Conservation (phyloP, 2,329 filamentous ascomycete species). For the Colletotrichum sp. region DNA sequence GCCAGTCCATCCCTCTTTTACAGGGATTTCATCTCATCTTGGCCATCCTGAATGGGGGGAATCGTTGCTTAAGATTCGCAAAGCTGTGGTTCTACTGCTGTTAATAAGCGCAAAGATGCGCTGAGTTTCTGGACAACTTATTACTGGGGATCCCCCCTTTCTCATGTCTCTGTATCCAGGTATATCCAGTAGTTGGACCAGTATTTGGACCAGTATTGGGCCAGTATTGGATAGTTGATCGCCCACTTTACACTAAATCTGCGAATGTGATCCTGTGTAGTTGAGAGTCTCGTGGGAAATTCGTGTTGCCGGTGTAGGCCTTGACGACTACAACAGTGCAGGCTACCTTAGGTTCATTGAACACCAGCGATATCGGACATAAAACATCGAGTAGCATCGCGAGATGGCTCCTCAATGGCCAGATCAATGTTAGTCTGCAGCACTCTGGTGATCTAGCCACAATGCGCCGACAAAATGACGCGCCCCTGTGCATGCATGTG, state of each 20-base stretch:
- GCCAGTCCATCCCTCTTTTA: neutral
- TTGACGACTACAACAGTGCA: neutral
- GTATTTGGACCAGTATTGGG: too few species aligned
- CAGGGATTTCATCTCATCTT: neutral
- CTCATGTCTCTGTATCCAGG: too few species aligned
- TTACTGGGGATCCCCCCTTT: neutral
- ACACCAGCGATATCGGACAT: neutral
- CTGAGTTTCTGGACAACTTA: neutral
- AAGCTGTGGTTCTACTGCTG: neutral
- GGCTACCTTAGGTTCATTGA: neutral
- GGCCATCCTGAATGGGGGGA: neutral
- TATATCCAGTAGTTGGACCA: too few species aligned
- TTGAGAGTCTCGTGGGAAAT: too few species aligned
- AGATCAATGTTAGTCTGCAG: neutral
- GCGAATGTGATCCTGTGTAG: too few species aligned
- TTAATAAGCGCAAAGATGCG: neutral
- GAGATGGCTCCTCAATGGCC: neutral
- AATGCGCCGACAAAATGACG: neutral
- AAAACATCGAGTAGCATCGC: neutral
- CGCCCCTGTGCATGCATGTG: neutral
- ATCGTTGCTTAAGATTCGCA: neutral
- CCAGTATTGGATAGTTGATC: too few species aligned
- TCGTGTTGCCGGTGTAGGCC: neutral
- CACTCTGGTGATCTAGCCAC: neutral
- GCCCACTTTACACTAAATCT: accelerated